Evolutionary conservation across 139 green algal genomes (phyloP).

Genomic region (Chlorella sp.): DNA sequence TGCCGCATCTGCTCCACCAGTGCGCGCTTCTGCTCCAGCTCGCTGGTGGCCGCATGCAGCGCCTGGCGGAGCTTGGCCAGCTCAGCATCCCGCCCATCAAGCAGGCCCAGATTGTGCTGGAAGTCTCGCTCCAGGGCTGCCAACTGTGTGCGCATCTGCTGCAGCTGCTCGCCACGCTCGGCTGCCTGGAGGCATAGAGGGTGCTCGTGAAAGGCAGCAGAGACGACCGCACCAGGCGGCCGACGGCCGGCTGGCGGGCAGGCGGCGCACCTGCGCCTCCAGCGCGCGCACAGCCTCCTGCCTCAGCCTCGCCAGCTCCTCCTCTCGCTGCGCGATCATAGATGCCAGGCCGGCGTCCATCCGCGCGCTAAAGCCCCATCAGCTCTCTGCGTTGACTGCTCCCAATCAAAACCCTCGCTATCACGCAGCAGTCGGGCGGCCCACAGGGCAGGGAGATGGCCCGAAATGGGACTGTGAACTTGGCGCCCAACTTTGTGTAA

Average conservation of each 20-base stretch:
- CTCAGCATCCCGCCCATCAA: slow-evolving; percentile 35
- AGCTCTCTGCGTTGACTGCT: too few relatives aligned
- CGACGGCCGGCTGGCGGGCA: neutral
- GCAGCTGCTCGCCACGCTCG: slow-evolving; percentile 4
- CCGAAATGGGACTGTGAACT: too few relatives aligned
- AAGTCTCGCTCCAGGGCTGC: slow-evolving; percentile 25
- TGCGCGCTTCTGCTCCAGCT: slow-evolving; percentile 1
- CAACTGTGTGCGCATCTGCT: neutral
- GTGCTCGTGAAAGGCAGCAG: neutral
- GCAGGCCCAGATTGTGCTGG: slow-evolving; percentile 37
- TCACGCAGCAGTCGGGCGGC: too few relatives aligned
- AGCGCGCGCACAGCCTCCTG: neutral
- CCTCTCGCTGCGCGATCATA: slow-evolving; percentile 19
- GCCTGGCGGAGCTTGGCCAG: slow-evolving; percentile 16
- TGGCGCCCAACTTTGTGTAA: too few relatives aligned
- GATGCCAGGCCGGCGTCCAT: neutral
- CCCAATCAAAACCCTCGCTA: too few relatives aligned
- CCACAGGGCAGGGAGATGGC: too few relatives aligned
- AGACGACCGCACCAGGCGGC: neutral
- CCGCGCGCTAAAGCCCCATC: too few relatives aligned
- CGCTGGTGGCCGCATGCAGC: neutral
- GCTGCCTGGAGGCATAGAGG: neutral
- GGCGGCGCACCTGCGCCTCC: slow-evolving; percentile 21
- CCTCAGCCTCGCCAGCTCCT: slow-evolving; percentile 16
- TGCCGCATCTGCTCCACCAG: slow-evolving; percentile 37